Evolutionary conservation across 2,329 filamentous ascomycete genomes (phyloP).

Genomic region (Colletotrichum trifolii): DNA sequence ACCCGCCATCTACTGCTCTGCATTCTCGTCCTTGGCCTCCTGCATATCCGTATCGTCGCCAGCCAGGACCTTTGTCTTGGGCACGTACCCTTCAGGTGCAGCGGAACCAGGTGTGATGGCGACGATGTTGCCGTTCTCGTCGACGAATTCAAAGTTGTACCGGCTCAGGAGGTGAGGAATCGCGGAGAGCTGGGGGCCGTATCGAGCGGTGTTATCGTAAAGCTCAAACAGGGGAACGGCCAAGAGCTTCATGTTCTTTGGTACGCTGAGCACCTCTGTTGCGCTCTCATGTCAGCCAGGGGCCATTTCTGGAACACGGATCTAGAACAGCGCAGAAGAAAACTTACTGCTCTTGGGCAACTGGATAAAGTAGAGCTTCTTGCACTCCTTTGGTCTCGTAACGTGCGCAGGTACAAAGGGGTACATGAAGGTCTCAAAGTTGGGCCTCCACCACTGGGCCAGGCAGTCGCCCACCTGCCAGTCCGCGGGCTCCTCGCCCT

Average conservation of each 20-base stretch:
- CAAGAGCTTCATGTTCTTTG: constrained; percentile 99
- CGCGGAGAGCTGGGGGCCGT: constrained; percentile 94
- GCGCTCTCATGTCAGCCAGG: constrained; percentile 37
- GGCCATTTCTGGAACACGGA: background rate
- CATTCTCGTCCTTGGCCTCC: constrained; percentile 57
- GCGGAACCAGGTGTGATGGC: constrained; percentile 82
- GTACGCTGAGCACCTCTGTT: constrained; percentile 91
- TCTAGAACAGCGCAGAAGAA: constrained; percentile 1
- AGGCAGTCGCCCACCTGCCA: constrained; percentile 96
- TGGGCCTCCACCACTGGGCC: constrained; percentile 98
- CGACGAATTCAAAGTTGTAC: constrained; percentile 98
- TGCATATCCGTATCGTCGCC: constrained; percentile 72
- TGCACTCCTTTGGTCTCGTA: constrained; percentile 97
- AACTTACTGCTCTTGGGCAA: constrained; percentile 86
- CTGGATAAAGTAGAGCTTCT: constrained; percentile 98
- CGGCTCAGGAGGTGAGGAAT: constrained; percentile 94
- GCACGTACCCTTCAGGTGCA: constrained; percentile 66
- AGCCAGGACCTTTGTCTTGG: constrained; percentile 74
- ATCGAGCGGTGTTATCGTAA: constrained; percentile 95
- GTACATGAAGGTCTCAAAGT: constrained; percentile 99
- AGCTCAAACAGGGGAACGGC: constrained; percentile 97
- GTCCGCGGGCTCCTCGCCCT: constrained; percentile 86
- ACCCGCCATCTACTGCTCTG: constrained; percentile 39
- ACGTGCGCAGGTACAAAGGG: constrained; percentile 97
- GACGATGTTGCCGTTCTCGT: constrained; percentile 89